Conservation (phyloP, 2,329 filamentous ascomycete genomes). For the Cadophora sp. region DNA sequence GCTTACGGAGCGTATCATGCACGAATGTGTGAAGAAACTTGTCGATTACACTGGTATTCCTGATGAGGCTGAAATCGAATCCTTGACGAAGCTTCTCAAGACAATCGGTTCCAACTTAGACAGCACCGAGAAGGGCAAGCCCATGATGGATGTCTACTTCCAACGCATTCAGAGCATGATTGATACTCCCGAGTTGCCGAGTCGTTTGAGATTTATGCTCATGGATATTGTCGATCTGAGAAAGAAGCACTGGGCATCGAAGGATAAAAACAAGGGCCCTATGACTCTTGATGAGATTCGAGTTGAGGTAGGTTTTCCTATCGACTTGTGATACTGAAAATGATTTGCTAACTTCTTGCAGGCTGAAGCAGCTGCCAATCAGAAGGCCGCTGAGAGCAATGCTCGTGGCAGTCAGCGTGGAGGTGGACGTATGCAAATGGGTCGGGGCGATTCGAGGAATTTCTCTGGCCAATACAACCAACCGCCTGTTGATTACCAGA, state of each 20-base stretch:
- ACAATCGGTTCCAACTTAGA: constrained; percentile 93
- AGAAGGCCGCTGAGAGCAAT: constrained; percentile 76
- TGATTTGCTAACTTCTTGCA: constrained; percentile 44
- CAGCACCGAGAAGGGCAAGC: constrained; percentile 78
- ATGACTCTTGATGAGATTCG: constrained; percentile 96
- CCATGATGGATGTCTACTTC: constrained; percentile 95
- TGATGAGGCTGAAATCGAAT: constrained; percentile 96
- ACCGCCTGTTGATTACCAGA: constrained; percentile 71
- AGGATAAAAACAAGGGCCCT: constrained; percentile 91
- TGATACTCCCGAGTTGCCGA: constrained; percentile 79
- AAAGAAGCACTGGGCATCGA: constrained; percentile 78
- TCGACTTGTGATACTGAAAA: neutral
- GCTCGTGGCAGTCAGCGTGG: constrained; percentile 69
- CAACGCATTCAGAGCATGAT: constrained; percentile 83
- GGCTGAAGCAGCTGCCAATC: constrained; percentile 77
- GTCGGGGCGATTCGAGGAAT: constrained; percentile 86
- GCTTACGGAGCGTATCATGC: constrained; percentile 99
- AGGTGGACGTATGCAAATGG: constrained; percentile 73
- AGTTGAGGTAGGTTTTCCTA: constrained; percentile 64
- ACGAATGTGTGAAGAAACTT: constrained; percentile 96
- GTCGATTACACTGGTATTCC: constrained; percentile 93
- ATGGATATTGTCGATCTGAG: constrained; percentile 92
- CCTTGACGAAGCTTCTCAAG: constrained; percentile 87
- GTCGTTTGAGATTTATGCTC: constrained; percentile 94
- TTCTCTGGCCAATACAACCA: constrained; percentile 78